Conservation (phyloP, 2,329 filamentous ascomycete genomes). For the Cladobotryum mycophilum region DNA sequence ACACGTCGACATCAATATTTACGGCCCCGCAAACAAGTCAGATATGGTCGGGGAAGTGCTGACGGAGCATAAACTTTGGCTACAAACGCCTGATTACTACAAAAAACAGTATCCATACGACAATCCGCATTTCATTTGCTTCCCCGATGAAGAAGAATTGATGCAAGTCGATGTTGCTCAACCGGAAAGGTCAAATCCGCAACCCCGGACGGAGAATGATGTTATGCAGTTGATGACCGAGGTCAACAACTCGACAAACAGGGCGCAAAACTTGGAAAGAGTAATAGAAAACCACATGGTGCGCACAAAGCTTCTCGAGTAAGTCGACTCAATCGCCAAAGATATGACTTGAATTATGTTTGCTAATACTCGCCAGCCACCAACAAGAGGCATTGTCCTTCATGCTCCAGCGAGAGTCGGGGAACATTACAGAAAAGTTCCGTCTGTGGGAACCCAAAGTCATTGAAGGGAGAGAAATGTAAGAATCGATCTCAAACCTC, state of each 20-base stretch:
- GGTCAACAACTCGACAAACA: conserved; percentile 11
- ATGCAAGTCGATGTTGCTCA: neutral
- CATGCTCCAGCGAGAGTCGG: conserved; percentile 33
- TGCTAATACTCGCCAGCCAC: conserved; percentile 22
- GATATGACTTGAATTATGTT: neutral
- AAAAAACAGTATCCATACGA: conserved; percentile 4
- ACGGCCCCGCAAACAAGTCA: conserved; percentile 22
- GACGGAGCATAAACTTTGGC: conserved; percentile 25
- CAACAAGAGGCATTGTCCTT: conserved; percentile 33
- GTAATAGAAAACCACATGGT: conserved; percentile 18
- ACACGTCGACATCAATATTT: conserved; percentile 31
- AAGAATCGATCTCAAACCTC: neutral
- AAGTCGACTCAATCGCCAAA: neutral
- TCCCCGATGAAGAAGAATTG: neutral
- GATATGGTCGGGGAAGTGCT: conserved; percentile 22
- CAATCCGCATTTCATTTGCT: conserved; percentile 5
- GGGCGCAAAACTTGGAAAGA: conserved; percentile 15
- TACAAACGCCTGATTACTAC: conserved; percentile 27
- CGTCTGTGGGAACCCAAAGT: conserved; percentile 26
- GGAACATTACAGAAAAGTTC: conserved; percentile 23
- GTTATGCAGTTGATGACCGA: neutral
- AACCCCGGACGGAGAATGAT: neutral
- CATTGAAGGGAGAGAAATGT: conserved; percentile 22
- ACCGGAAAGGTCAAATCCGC: neutral
- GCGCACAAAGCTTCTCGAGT: conserved; percentile 20